Base-by-base conservation (phyloP, 2,329 filamentous ascomycete genomes). In the Penicillium sp. region DNA sequence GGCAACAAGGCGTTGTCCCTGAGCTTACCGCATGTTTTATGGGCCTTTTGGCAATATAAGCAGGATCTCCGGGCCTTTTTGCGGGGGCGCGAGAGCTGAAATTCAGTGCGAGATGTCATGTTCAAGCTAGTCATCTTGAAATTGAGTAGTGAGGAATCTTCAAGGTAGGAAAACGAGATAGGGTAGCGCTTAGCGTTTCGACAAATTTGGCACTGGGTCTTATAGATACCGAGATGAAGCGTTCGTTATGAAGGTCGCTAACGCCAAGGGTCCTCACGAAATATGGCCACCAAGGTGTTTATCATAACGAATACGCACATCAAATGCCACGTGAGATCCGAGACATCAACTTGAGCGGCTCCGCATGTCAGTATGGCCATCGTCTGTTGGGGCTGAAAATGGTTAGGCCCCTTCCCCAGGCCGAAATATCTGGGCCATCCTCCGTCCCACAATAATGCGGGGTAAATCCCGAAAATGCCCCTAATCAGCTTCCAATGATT, bases 1-100 rank as follows among this genome's bases (percentile, higher is more conserved):
- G 6, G 26, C 6, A 17, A 12, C 10, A 17, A 7, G 21, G 7
- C 3, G 17, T 10, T 17, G 0, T 39, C 37, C 2, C 1, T 31
- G 2, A 6, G n/a, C 51, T 22, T 39, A 54, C 53, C 52, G 32
- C 53, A 55, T 29, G 53, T 54, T 44, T 51, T 53, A 15, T 54
- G 53, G 17, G 51, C 46, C 32, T 41, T 45, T 33, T 52, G 53
- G 7, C 53, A 55, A 28, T 54, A 47, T 7, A 42, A 32, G 17
- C 53, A 55, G 1, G 53, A 55, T 40, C 52, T 41, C 17, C 43
- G 45, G 12, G 53, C 53, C 26, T 52, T 54, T 33, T 35, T 43
- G 3, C 53, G 53, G 6, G 39, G 39, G 2, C 15, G 29, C 3
- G 19, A 6, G 8, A 28, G 32, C 12, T 41, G 22, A 17, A 26